A percentile compares a stretch with the other conserved stretches of the same genome.
phyloP scores from a whole-genome alignment of 129 eudicot species.

The Erigeron canadensis region DNA sequence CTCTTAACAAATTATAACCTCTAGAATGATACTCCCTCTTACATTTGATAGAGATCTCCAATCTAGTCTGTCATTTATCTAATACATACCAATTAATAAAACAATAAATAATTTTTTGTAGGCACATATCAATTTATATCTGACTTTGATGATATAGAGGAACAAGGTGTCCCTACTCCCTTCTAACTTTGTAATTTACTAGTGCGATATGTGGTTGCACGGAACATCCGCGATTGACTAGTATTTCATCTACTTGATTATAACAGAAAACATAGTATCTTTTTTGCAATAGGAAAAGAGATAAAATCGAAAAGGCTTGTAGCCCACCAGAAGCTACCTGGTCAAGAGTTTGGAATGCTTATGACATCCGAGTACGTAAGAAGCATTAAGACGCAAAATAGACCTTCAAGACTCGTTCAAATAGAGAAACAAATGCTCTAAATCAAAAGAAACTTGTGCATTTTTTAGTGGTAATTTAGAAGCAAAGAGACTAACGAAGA shows the following conservation, averaged over 20 bases:
- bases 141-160: neutral
- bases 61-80: neutral
- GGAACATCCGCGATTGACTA: neutral
- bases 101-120: neutral
- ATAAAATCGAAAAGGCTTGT: neutral
- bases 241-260: neutral
- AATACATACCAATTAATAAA: neutral
- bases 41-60: neutral
- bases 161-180: neutral
- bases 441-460: neutral
- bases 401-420: constrained; percentile 3
- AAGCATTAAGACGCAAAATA: neutral
- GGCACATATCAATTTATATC: neutral
- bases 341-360: neutral
- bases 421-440: neutral
- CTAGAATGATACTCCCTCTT: neutral
- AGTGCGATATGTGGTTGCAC: neutral
- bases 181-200: neutral
- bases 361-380: neutral
- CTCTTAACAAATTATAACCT: neutral
- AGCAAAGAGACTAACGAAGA: neutral
- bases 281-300: neutral
- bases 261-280: neutral
- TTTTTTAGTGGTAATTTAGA: neutral
- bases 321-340: constrained; percentile 4